Evolutionary conservation across 108 stramenopile species (phyloP).

Genomic region (Cylindrotheca closterium): DNA sequence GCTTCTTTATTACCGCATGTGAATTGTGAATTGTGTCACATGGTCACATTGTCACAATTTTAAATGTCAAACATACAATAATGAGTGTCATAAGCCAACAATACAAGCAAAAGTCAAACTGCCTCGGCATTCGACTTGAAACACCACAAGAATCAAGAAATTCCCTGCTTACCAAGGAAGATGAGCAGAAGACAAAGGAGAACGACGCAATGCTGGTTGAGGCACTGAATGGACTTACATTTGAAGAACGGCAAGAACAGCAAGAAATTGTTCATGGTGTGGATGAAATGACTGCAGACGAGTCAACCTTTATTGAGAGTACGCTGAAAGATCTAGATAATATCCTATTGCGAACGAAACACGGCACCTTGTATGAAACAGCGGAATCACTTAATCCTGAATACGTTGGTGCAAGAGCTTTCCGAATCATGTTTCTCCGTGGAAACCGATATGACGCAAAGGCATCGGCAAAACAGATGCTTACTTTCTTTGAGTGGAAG

Average conservation of each 20-base stretch:
- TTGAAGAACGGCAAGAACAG: neutral
- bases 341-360: neutral
- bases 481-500: conserved; percentile 18
- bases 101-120: no score
- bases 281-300: neutral
- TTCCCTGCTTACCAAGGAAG: conserved; percentile 17
- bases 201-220: neutral
- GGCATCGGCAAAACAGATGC: conserved; percentile 4
- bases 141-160: conserved; percentile 13
- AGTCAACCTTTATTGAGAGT: conserved; percentile 1
- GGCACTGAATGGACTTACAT: neutral
- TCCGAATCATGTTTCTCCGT: conserved; percentile 19
- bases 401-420: conserved; percentile 9
- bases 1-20: no score
- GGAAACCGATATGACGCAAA: conserved; percentile 4
- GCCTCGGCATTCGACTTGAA: no score
- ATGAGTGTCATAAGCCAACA: no score
- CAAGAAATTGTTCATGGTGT: conserved; percentile 18
- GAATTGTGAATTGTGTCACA: no score
- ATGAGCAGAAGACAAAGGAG: neutral
- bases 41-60: no score
- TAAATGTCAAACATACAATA: no score
- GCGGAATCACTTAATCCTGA: conserved; percentile 10
- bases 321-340: conserved; percentile 4
- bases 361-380: neutral